Conservation (phyloP, 1,139 yeast species). For the Yamadazyma atlantica region DNA sequence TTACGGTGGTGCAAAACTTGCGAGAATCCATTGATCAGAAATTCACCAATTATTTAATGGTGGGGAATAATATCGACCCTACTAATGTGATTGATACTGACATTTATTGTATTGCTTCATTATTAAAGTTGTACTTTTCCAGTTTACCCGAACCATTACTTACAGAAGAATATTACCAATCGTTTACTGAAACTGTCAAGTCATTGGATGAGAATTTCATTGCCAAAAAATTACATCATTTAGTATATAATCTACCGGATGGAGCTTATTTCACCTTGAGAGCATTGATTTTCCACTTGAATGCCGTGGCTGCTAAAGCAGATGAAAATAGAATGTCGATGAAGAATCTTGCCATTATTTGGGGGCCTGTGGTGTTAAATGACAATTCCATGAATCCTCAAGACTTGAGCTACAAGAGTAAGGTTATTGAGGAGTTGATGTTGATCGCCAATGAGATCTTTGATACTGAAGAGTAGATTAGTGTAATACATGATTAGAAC, state of each 20-base stretch:
- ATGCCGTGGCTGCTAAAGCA: conserved; percentile 67
- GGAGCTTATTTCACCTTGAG: conserved; percentile 92
- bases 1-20: conserved; percentile 68
- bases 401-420: conserved; percentile 79
- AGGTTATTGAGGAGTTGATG: conserved; percentile 81
- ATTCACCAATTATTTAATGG: conserved; percentile 58
- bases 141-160: conserved; percentile 70
- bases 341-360: conserved; percentile 77
- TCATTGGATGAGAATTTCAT: conserved; percentile 50
- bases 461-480: conserved; percentile 49
- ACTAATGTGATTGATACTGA: conserved; percentile 63
- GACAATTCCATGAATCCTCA: conserved; percentile 66
- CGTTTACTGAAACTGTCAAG: conserved; percentile 73
- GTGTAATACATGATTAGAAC: too few species aligned
- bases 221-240: conserved; percentile 77
- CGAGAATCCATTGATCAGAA: conserved; percentile 74
- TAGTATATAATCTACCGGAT: conserved; percentile 88
- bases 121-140: conserved; percentile 65
- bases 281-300: conserved; percentile 79
- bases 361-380: conserved; percentile 89
- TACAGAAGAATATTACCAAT: conserved; percentile 54
- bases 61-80: conserved; percentile 45
- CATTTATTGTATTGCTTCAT: conserved; percentile 69
- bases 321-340: conserved; percentile 75
- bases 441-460: conserved; percentile 84